A percentile compares a stretch with the other conserved stretches of the same genome.
phyloP scores from a whole-genome alignment of 2,329 filamentous ascomycete genomes.

The Penicillium sclerotiorum region DNA sequence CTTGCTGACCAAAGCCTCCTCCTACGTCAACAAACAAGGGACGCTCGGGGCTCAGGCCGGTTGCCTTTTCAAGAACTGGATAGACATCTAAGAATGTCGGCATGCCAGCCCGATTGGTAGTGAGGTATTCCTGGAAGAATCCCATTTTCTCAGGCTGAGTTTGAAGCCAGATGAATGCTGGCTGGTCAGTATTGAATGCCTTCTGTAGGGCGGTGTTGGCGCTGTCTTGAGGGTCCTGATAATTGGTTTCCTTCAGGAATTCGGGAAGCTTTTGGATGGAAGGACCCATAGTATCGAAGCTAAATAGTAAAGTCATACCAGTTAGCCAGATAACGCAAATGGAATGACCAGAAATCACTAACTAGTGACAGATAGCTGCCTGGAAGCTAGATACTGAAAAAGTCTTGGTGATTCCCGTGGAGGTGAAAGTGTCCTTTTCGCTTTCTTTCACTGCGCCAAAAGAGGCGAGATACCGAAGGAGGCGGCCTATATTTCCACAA shows the following conservation, averaged over 20 bases:
- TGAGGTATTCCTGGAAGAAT: conserved; percentile 22
- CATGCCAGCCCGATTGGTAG: conserved; percentile 3
- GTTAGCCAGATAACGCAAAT: too few relatives aligned
- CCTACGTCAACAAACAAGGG: conserved; percentile 45
- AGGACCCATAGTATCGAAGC: conserved; percentile 9
- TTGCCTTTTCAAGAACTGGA: not conserved
- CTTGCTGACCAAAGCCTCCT: conserved; percentile 42
- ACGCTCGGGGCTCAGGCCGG: conserved; percentile 2
- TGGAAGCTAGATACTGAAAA: conserved; percentile 18
- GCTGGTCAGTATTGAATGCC: conserved; percentile 25
- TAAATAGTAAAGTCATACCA: too few relatives aligned
- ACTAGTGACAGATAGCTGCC: conserved; percentile 24
- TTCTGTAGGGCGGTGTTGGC: conserved; percentile 22
- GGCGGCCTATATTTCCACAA: conserved; percentile 9
- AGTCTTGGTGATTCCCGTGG: conserved; percentile 23
- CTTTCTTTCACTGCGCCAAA: conserved; percentile 16
- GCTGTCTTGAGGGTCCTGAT: conserved; percentile 16
- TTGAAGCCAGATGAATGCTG: conserved; percentile 24
- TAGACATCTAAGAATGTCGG: not conserved
- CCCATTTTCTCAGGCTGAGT: conserved; percentile 20
- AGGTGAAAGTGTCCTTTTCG: conserved; percentile 16
- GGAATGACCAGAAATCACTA: too few relatives aligned
- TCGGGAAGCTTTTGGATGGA: conserved; percentile 19
- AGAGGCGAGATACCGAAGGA: conserved; percentile 31
- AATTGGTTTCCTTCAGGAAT: conserved; percentile 26